phyloP scores from a whole-genome alignment of 352 stramenopile species.

The Globisporangium orthogonon region DNA sequence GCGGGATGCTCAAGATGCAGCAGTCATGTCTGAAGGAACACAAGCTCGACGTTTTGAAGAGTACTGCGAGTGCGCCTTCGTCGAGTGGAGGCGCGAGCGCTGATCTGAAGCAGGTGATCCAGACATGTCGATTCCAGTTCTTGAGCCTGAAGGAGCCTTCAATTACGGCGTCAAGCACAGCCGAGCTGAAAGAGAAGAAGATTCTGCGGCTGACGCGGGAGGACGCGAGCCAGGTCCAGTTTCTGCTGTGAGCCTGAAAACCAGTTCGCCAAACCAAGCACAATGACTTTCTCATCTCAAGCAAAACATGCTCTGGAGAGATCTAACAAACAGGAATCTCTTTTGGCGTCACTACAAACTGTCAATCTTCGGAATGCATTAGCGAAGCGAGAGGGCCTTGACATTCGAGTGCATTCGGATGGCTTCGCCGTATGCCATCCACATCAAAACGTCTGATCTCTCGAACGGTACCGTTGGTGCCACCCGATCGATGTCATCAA shows the following conservation, averaged over 20 bases:
- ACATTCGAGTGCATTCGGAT: too few species aligned
- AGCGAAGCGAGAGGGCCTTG: too few species aligned
- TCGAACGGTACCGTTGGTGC: too few species aligned
- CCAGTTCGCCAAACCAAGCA: too few species aligned
- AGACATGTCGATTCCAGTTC: constrained; percentile 82
- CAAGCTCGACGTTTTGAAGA: constrained; percentile 54
- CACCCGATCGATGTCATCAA: too few species aligned
- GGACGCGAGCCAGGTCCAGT: constrained; percentile 79
- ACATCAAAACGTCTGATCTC: too few species aligned
- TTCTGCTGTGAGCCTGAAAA: constrained; percentile 36
- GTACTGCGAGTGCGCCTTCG: constrained; percentile 29
- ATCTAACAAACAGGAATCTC: too few species aligned
- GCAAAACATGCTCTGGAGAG: too few species aligned
- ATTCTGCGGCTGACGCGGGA: constrained; percentile 69
- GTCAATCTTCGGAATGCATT: too few species aligned
- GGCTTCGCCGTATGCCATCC: too few species aligned
- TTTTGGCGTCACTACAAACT: too few species aligned
- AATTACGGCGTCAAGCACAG: constrained; percentile 4
- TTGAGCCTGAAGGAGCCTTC: constrained; percentile 48
- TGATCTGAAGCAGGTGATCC: constrained; percentile 76
- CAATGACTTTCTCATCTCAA: too few species aligned
- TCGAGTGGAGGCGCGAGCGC: constrained; percentile 53
- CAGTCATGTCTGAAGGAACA: constrained; percentile 84
- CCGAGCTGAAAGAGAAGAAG: constrained; percentile 29
- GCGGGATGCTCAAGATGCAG: constrained; percentile 84